Percentiles rank a stretch among this genome's conserved stretches.
Evolutionary conservation across 2,329 filamentous ascomycete species (phyloP).

Genomic region (Colletotrichum sp.): DNA sequence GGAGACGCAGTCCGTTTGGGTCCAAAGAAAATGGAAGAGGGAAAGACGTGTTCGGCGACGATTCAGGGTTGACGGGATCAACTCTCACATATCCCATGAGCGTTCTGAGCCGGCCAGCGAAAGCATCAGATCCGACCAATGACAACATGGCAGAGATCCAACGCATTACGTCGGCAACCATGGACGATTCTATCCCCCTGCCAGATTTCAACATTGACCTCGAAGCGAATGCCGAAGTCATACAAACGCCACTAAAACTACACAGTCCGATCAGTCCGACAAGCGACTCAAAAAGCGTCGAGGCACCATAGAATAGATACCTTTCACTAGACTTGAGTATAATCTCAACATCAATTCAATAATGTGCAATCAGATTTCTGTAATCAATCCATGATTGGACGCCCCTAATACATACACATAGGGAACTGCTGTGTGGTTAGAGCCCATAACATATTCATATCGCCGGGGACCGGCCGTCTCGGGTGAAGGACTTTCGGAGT

Average conservation of each 20-base stretch:
- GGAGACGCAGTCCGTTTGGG: not conserved
- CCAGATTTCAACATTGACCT: not conserved
- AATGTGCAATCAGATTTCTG: not conserved
- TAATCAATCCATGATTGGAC: too few species aligned
- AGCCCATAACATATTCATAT: not conserved
- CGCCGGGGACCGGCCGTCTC: not conserved
- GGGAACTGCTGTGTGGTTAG: not conserved
- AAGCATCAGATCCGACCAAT: not conserved
- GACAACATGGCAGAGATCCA: not conserved
- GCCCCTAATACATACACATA: rapidly evolving
- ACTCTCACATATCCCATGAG: not conserved
- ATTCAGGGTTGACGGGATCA: not conserved
- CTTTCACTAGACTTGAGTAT: not conserved
- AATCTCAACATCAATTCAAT: not conserved
- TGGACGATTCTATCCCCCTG: rapidly evolving
- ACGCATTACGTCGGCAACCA: not conserved
- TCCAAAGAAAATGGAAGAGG: not conserved
- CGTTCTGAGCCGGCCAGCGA: not conserved
- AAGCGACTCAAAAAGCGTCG: not conserved
- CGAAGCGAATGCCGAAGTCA: not conserved
- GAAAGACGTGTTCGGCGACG: not conserved
- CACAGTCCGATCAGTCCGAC: not conserved
- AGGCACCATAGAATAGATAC: not conserved
- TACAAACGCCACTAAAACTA: not conserved
- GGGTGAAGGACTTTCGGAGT: not conserved